These are phyloP conservation scores for Suillus americanus DNA, from an alignment of 768 basidiomycete species.

Conservation along the genomic window DNA sequence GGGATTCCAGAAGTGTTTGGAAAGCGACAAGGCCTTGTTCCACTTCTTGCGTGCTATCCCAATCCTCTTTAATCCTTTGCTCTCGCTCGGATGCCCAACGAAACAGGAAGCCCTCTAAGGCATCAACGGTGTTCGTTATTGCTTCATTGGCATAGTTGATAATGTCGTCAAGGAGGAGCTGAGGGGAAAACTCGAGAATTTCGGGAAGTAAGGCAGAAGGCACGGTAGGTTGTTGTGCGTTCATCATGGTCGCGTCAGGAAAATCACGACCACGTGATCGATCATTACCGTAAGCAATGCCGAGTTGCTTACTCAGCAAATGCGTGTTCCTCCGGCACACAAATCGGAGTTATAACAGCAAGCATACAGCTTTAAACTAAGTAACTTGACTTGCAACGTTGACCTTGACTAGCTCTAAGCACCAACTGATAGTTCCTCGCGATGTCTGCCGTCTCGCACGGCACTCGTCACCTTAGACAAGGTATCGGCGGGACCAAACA, in stretches of 20 bases:
- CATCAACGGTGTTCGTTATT: slow-evolving; percentile 75
- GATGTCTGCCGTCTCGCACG: slow-evolving; percentile 28
- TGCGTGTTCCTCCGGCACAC: slow-evolving; percentile 15
- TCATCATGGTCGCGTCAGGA: slow-evolving; percentile 1
- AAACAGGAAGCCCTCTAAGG: slow-evolving; percentile 74
- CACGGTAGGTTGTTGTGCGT: slow-evolving; percentile 27
- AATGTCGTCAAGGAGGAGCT: slow-evolving; percentile 83
- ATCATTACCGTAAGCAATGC: background rate
- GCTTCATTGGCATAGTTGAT: slow-evolving; percentile 81
- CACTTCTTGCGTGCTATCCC: slow-evolving; percentile 67
- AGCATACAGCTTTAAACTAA: background rate
- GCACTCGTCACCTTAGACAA: slow-evolving; percentile 25
- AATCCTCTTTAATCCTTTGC: slow-evolving; percentile 43
- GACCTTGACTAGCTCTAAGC: background rate
- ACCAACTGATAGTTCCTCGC: background rate
- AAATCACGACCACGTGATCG: background rate
- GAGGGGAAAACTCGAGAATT: slow-evolving; percentile 81
- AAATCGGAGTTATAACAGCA: background rate
- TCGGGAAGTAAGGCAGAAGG: slow-evolving; percentile 63
- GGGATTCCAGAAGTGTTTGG: slow-evolving; percentile 84
- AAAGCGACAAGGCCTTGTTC: slow-evolving; percentile 83
- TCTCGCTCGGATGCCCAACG: slow-evolving; percentile 72
- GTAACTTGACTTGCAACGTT: background rate
- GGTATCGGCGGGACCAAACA: slow-evolving; percentile 18
- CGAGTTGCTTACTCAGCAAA: slow-evolving; percentile 20